A percentile compares a stretch with the other conserved stretches of the same genome.
These are phyloP conservation scores for Aphanoascus verrucosus DNA, from an alignment of 2,329 filamentous ascomycete species.

Conservation along the genomic window DNA sequence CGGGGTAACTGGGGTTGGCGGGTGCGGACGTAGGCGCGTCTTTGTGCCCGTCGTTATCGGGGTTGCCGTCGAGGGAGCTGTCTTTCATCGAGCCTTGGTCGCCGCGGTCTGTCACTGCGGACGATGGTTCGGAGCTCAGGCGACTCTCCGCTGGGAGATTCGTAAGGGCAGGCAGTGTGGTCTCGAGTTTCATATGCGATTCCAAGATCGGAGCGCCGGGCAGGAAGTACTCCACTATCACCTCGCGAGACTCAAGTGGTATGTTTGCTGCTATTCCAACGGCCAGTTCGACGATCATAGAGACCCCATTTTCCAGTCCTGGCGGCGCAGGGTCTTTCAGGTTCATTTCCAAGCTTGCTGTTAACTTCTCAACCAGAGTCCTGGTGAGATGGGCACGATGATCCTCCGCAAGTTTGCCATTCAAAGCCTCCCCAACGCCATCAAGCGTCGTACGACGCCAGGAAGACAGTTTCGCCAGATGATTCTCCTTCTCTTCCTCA, in stretches of 20 bases:
- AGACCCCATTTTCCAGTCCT: constrained; percentile 76
- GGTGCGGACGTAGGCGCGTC: constrained; percentile 20
- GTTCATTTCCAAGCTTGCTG: constrained; percentile 59
- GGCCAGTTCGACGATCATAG: constrained; percentile 87
- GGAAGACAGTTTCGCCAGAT: constrained; percentile 75
- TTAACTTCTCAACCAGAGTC: constrained; percentile 57
- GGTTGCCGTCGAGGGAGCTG: constrained; percentile 11
- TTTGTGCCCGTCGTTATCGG: constrained; percentile 18
- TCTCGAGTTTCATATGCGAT: constrained; percentile 76
- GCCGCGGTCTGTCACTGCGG: constrained; percentile 13
- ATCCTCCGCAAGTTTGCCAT: constrained; percentile 53
- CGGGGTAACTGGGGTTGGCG: constrained; percentile 14
- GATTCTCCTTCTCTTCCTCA: constrained; percentile 78
- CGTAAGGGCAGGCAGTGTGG: constrained; percentile 52
- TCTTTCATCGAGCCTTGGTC: constrained; percentile 19
- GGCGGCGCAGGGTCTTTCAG: constrained; percentile 65
- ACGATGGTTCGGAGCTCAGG: constrained; percentile 13
- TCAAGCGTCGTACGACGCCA: constrained; percentile 93
- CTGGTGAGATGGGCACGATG: constrained; percentile 60
- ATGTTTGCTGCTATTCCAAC: constrained; percentile 76
- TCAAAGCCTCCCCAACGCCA: constrained; percentile 64
- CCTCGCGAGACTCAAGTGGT: constrained; percentile 81
- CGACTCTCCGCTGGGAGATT: constrained; percentile 24
- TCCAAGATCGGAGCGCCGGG: constrained; percentile 62
- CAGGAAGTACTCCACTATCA: constrained; percentile 73